phyloP scores from a whole-genome alignment of 2,329 filamentous ascomycete genomes.

The Paraconiothyrium brasiliense region DNA sequence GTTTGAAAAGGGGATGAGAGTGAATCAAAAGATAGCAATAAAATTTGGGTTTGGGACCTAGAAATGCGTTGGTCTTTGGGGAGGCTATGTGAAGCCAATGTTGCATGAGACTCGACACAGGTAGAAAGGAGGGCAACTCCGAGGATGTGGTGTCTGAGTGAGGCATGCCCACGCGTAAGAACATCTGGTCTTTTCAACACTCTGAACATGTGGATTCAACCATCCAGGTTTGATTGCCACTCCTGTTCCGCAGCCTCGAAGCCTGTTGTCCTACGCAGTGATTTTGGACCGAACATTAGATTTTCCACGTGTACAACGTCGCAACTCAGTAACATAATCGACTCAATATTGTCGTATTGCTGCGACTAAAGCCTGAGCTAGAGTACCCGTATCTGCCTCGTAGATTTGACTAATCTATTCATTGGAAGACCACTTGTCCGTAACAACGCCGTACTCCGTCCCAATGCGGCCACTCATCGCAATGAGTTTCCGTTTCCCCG shows the following conservation, averaged over 20 bases:
- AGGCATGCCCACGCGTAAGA: too few relatives aligned
- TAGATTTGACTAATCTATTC: conserved; percentile 10
- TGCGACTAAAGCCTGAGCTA: conserved; percentile 15
- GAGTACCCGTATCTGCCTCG: conserved; percentile 6
- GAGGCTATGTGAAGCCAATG: too few relatives aligned
- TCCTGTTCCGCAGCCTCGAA: not conserved
- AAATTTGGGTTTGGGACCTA: too few relatives aligned
- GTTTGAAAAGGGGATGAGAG: too few relatives aligned
- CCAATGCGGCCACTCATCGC: conserved; percentile 13
- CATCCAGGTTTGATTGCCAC: too few relatives aligned
- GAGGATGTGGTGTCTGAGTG: too few relatives aligned
- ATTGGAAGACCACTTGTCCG: conserved; percentile 9
- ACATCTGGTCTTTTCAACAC: too few relatives aligned
- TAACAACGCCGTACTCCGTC: conserved; percentile 15
- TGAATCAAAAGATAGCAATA: too few relatives aligned
- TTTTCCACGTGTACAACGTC: not conserved
- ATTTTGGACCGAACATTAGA: not conserved
- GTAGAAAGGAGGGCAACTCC: too few relatives aligned
- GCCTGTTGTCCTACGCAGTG: not conserved
- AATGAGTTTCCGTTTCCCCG: not conserved
- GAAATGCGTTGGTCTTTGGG: too few relatives aligned
- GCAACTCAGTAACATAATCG: not conserved
- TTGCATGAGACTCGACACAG: too few relatives aligned
- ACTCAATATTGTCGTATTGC: conserved; percentile 13
- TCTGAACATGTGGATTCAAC: too few relatives aligned